Evolutionary conservation across 2,329 filamentous ascomycete genomes (phyloP).

Genomic region (Scedosporium boydii): DNA sequence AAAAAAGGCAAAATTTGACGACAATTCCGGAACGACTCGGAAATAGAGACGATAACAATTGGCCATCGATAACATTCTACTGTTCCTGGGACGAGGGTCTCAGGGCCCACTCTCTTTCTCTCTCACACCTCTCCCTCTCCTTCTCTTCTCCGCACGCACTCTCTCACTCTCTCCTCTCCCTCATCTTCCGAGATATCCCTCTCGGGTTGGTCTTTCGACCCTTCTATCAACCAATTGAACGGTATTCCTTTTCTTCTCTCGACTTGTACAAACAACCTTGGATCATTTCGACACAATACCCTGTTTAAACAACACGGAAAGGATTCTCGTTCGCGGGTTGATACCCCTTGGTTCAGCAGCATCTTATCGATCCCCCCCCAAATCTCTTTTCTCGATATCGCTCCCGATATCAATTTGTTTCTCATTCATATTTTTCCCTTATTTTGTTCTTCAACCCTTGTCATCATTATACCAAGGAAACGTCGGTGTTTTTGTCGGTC

Average conservation of each 20-base stretch:
- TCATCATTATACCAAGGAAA: constrained; percentile 2
- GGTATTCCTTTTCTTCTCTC: constrained; percentile 1
- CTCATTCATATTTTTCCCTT: background rate
- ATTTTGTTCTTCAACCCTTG: background rate
- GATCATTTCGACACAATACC: constrained; percentile 2
- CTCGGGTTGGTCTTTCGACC: background rate
- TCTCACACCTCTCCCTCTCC: background rate
- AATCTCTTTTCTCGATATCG: background rate
- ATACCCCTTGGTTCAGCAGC: background rate
- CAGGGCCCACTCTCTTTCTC: background rate
- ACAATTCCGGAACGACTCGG: background rate
- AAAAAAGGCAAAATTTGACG: background rate
- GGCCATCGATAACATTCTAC: background rate
- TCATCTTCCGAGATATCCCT: background rate
- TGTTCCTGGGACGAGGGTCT: background rate
- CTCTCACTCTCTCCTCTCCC: constrained; percentile 4
- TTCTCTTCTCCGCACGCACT: background rate
- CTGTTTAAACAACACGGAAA: background rate
- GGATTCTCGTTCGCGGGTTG: background rate
- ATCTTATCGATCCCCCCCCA: background rate
- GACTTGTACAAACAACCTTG: constrained; percentile 5
- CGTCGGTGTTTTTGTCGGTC: constrained; percentile 3
- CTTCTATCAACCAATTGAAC: background rate
- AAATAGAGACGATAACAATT: background rate
- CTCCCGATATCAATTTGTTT: background rate